Percentiles rank a stretch among this genome's conserved stretches.
Conservation (phyloP, 345 rosid genomes). For the Brassica carinata region DNA sequence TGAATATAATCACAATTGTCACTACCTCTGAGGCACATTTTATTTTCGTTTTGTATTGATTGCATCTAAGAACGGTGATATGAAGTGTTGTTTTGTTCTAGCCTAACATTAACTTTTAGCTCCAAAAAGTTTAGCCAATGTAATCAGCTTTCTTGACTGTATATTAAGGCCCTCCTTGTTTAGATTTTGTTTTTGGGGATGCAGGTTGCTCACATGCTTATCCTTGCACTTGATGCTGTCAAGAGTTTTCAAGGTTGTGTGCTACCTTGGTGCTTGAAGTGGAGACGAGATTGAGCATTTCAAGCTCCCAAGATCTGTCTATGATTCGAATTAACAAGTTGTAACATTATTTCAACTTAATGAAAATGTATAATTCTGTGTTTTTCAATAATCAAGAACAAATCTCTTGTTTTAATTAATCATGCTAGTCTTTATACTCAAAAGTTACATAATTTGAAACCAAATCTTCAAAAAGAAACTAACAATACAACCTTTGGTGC, state of each 20-base stretch:
- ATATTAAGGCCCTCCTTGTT: slow-evolving; percentile 28
- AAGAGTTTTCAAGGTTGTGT: neutral
- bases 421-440: too few relatives aligned
- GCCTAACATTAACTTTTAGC: slow-evolving; percentile 14
- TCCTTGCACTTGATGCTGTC: neutral
- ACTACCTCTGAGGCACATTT: slow-evolving; percentile 42
- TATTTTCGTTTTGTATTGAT: neutral
- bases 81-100: slow-evolving; percentile 40
- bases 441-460: neutral
- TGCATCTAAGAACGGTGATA: slow-evolving; percentile 43
- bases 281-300: neutral
- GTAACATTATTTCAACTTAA: neutral
- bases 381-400: neutral
- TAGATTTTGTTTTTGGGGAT: neutral
- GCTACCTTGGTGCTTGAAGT: neutral
- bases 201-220: neutral
- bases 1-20: slow-evolving; percentile 41
- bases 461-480: neutral
- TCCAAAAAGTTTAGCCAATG: too few relatives aligned
- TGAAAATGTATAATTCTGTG: neutral
- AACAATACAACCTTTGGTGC: neutral
- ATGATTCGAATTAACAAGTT: neutral
- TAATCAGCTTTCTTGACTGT: slow-evolving; percentile 28
- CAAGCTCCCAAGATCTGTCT: neutral
- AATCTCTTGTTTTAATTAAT: neutral